Evolutionary conservation across 208 protist species (phyloP).

Genomic region (Acanthamoeba polyphaga): DNA sequence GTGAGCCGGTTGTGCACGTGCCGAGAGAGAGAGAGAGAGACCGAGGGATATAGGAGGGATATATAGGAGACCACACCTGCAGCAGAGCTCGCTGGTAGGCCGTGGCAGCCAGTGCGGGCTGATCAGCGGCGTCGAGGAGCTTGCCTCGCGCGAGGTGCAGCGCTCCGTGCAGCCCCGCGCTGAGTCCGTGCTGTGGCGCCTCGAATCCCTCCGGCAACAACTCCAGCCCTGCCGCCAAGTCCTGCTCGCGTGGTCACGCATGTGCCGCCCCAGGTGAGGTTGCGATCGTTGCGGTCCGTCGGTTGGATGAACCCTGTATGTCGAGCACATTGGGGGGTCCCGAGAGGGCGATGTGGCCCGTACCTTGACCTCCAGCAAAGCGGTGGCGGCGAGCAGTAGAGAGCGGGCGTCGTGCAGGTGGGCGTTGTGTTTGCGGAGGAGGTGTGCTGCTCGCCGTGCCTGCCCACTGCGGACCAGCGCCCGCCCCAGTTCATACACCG

Average conservation of each 20-base stretch:
- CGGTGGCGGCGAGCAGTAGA: neutral
- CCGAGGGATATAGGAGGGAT: neutral
- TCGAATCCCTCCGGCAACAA: neutral
- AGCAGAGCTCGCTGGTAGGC: neutral
- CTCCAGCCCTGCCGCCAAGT: neutral
- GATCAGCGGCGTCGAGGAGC: slow-evolving; percentile 5
- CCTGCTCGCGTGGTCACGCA: too few species aligned
- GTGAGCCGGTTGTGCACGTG: neutral
- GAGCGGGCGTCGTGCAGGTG: neutral
- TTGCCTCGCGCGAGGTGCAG: slow-evolving; percentile 18
- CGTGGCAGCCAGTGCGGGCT: neutral
- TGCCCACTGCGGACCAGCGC: neutral
- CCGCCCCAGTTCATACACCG: neutral
- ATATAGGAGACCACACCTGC: neutral
- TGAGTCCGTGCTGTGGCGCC: neutral
- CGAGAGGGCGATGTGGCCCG: neutral
- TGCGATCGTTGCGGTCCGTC: too few species aligned
- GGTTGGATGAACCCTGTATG: too few species aligned
- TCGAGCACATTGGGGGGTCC: too few species aligned
- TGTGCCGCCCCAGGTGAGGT: too few species aligned
- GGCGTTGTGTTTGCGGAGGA: neutral
- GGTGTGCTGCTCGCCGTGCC: neutral
- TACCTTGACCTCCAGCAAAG: slow-evolving; percentile 7
- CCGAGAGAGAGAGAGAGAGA: neutral
- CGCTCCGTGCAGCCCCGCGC: neutral